Conservation (phyloP, 352 stramenopile species). For the Phytophthora hybrid region DNA sequence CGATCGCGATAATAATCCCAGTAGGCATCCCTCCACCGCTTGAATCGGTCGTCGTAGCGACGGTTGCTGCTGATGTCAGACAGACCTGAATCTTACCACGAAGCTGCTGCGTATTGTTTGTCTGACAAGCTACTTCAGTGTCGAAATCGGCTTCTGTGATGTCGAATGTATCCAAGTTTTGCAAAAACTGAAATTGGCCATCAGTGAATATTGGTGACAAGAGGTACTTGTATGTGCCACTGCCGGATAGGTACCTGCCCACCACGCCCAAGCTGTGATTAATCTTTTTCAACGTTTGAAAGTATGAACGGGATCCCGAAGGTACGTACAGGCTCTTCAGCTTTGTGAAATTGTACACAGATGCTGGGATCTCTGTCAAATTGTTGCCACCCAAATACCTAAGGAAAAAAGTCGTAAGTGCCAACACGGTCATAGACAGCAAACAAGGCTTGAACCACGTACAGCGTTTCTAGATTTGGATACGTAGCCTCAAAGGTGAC, state of each 20-base stretch:
- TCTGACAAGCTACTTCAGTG: constrained; percentile 38
- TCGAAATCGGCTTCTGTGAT: constrained; percentile 30
- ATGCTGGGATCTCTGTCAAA: constrained; percentile 29
- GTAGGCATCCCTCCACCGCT: neutral
- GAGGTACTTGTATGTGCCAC: constrained; percentile 4
- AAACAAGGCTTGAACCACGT: constrained; percentile 14
- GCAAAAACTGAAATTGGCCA: constrained; percentile 52
- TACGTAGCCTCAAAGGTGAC: constrained; percentile 53
- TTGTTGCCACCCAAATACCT: constrained; percentile 34
- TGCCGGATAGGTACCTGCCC: constrained; percentile 21
- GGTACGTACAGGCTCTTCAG: constrained; percentile 33
- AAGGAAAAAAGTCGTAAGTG: constrained; percentile 5
- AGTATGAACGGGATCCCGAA: neutral
- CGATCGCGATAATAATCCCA: constrained; percentile 22
- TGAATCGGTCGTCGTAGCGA: constrained; percentile 7
- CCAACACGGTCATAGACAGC: too few relatives aligned
- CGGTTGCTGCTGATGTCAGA: constrained; percentile 26
- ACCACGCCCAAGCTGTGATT: neutral
- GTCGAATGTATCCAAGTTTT: constrained; percentile 45
- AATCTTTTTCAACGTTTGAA: neutral
- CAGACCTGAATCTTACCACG: constrained; percentile 39
- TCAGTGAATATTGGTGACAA: constrained; percentile 42
- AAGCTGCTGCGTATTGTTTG: constrained; percentile 40
- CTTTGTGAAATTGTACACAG: constrained; percentile 29
- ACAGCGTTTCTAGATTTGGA: constrained; percentile 58